Evolutionary conservation across 805 yeast genomes (phyloP), one percentile per base, ranked within the genome.

Genomic region (Teunomyces pallodes): DNA sequence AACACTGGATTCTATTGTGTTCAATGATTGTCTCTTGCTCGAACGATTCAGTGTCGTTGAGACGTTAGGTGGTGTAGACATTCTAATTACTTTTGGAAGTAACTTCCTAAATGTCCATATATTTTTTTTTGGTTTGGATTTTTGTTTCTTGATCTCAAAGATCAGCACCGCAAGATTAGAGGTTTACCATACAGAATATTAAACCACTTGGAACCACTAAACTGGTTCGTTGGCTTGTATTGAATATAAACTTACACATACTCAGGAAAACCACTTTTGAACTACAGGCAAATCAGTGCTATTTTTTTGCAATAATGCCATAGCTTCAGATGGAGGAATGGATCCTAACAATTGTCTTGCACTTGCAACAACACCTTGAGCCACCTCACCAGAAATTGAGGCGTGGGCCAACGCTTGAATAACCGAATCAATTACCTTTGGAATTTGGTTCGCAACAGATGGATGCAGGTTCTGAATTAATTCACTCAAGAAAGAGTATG

Each of bases 1-100:
- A 40, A 87, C 87, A 57, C 91, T 80, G 42, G 90, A 81, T 60
- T 89, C 96, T 45, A 86, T 84, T 8, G 91, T 81, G 47, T 61
- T 61, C 54, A 69, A 55, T 1, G 75, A 68, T 9, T 56, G 48
- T 16, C 51, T 39, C 36, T 53, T 60, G 6, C 39, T 43, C 3
- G 49, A 36, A 17, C 54, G 47, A 12, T 38, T 38, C 41, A 38
- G 41, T 17, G 47, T 43, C 8, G 54, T 30, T 16, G 41, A 33
- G 24, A 36, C 13, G 36, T 41, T 33, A 7, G 50, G 30, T 9
- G 45, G 27, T 30, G 39, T 47, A 5, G 53, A 46, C 55, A 52
- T 52, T 6, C 24, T 30, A n/a, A 36, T 27, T 26, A 38, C 35
- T 32, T 5, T 16, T 32, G n/a, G 24, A 7, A 32, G 35, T 35